Evolutionary conservation across 495 filamentous ascomycete species (phyloP), one percentile per base, ranked within the genome.

Genomic region (Mycothermus thermophilus): DNA sequence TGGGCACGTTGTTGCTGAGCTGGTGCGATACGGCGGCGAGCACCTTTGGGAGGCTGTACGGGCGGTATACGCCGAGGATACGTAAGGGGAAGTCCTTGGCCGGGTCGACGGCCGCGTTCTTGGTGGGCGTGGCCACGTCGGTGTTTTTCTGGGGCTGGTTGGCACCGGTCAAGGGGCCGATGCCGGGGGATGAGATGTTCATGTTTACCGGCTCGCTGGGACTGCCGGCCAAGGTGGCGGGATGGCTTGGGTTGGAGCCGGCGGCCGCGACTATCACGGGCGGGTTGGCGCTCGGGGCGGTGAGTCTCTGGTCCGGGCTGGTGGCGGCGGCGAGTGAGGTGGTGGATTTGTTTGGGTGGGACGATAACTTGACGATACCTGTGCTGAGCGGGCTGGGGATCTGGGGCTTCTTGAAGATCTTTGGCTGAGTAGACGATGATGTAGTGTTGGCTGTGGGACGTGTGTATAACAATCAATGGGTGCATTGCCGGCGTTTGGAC

Each of bases 21-120:
- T 99, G 90, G 90, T 99, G 90, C 54, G 90, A 99, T 50, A 95
- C 92, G 4, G 92, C 90, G 25, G 90, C 90, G 3, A 85, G 79
- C 46, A 99, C 90, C 0, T 80, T 96, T 37, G 90, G 90, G 25
- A 71, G 90, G 27, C 58, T 85, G 4, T 96, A 80, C 52, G 84
- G 90, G 23, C 74, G 80, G 32, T 83, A 93, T 47, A 99, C 90
- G 12, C 82, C 80, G 24, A 69, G 75, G 25, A 71, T 99, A 28
- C 74, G 90, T 32, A 64, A 68, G 19, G 87, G 87, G 4, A 99
- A 99, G 73, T 88, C 80, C 33, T 62, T 96, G 10, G 90, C 90
- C 23, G 90, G 90, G 0, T 90, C 80, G 25, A 38, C 82, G 13
- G 88, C 90, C 14, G 87, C 87, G 22, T 82, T 79, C 49, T 34